These are phyloP conservation scores for Pestalotiopsis sp. DNA, from an alignment of 2,329 filamentous ascomycete genomes.

Conservation along the genomic window DNA sequence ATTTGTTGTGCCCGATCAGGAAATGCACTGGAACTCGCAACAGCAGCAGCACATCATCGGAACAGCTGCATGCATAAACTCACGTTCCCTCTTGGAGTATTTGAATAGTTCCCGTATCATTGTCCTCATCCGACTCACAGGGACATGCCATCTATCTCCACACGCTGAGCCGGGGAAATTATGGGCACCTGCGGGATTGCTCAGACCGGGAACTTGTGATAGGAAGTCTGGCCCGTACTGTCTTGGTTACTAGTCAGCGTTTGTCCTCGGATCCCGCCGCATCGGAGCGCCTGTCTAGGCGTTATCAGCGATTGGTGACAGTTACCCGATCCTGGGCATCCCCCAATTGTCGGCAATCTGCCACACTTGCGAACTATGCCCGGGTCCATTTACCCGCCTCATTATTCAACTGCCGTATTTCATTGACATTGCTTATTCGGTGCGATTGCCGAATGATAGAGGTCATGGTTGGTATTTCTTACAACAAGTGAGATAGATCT, in stretches of 20 bases:
- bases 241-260: background rate
- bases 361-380: background rate
- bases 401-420: background rate
- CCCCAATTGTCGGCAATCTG: background rate
- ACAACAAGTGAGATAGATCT: background rate
- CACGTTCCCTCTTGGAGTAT: background rate
- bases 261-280: background rate
- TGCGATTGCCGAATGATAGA: background rate
- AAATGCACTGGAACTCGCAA: background rate
- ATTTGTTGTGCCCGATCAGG: background rate
- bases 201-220: background rate
- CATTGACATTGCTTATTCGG: background rate
- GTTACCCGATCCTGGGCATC: background rate
- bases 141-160: background rate
- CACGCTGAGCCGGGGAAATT: background rate
- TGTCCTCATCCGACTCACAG: background rate
- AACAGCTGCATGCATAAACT: background rate
- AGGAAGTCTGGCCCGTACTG: background rate
- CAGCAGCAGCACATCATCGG: background rate
- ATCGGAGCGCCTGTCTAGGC: background rate
- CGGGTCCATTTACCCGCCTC: background rate
- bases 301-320: background rate
- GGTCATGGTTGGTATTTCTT: background rate
- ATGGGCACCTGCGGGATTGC: background rate
- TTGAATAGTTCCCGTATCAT: background rate